A percentile compares a stretch with the other conserved stretches of the same genome.
Conservation (phyloP, 1,284 basidiomycete species). For the Agaricales sp. region DNA sequence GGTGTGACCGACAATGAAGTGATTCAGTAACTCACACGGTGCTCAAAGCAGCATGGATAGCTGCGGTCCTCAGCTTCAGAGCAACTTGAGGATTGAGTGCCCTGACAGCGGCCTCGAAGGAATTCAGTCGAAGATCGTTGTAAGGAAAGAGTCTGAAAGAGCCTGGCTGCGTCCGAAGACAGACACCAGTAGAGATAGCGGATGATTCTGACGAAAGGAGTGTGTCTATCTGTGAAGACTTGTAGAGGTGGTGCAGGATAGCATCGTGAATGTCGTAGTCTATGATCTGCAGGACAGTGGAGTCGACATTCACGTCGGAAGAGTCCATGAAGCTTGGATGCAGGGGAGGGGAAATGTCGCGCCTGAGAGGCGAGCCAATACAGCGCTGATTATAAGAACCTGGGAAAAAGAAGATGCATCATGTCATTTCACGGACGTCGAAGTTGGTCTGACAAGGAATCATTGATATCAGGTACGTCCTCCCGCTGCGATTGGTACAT, state of each 20-base stretch:
- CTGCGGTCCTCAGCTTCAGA: conserved; percentile 69
- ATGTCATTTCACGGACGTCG: no score
- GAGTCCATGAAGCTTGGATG: no score
- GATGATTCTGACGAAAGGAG: conserved; percentile 4
- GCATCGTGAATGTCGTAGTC: conserved; percentile 1
- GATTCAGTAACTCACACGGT: conserved; percentile 40
- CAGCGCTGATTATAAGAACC: no score
- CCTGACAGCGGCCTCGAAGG: conserved; percentile 63
- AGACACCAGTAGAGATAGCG: conserved; percentile 43
- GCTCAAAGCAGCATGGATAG: conserved; percentile 69
- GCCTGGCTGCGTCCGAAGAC: conserved; percentile 50
- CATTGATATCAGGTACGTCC: no score
- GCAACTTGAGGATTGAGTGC: conserved; percentile 74
- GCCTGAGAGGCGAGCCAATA: no score
- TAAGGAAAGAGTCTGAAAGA: conserved; percentile 67
- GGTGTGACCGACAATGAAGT: no score
- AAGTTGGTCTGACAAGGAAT: no score
- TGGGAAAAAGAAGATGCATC: no score
- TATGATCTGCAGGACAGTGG: conserved; percentile 7
- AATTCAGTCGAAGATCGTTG: conserved; percentile 54
- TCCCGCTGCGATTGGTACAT: no score
- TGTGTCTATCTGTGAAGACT: conserved; percentile 50
- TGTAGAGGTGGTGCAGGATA: conserved; percentile 36
- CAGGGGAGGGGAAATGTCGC: no score
- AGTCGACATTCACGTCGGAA: conserved; percentile 29